Evolutionary conservation across 2,329 filamentous ascomycete species (phyloP).

Genomic region (Hypoxylon sp.): DNA sequence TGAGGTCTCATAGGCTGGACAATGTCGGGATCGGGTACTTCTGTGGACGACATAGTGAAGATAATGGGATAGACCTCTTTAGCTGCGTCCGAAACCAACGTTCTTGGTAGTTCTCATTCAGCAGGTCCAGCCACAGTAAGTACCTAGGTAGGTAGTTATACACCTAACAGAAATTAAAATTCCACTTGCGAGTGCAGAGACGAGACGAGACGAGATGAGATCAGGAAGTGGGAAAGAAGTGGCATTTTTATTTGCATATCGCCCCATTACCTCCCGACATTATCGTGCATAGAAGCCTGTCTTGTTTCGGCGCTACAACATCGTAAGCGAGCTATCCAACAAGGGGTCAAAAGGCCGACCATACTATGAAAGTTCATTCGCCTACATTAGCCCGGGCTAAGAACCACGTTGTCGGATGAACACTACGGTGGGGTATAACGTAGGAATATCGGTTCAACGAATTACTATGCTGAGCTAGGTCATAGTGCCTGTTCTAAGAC

Average conservation of each 20-base stretch:
- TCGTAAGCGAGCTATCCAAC: constrained; percentile 35
- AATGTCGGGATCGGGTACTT: constrained; percentile 50
- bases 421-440: constrained; percentile 26
- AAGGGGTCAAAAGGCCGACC: constrained; percentile 29
- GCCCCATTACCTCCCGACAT: constrained; percentile 28
- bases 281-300: constrained; percentile 20
- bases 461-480: constrained; percentile 27
- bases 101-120: constrained; percentile 13
- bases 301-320: constrained; percentile 30
- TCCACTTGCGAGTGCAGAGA: constrained; percentile 6
- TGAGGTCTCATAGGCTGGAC: constrained; percentile 44
- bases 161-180: constrained; percentile 7
- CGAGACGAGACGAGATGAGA: constrained; percentile 4
- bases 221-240: constrained; percentile 11
- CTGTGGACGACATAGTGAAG: constrained; percentile 50
- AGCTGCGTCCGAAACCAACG: not conserved
- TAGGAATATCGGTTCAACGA: constrained; percentile 24
- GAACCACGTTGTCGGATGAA: constrained; percentile 37
- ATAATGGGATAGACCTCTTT: constrained; percentile 4
- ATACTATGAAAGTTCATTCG: constrained; percentile 25
- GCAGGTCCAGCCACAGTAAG: constrained; percentile 1
- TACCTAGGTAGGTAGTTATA: not conserved
- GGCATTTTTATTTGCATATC: constrained; percentile 37
- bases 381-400: constrained; percentile 23
- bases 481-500: constrained; percentile 30